Base-by-base conservation (phyloP, 2,329 filamentous ascomycete species). In the Rhytidhysteron rufulum region DNA sequence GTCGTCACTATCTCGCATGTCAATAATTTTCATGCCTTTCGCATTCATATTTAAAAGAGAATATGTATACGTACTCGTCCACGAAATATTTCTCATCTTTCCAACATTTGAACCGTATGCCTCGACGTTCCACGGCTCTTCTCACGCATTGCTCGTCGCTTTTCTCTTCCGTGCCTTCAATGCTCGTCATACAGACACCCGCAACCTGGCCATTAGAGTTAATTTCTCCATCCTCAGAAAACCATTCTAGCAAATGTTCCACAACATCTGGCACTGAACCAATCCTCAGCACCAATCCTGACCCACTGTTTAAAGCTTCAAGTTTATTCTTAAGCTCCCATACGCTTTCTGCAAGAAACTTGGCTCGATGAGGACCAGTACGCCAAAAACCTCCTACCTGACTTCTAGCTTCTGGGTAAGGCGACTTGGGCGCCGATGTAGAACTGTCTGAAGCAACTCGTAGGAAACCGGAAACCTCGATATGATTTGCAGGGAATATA, bases 391-490 rank as follows among this genome's bases (percentile, higher is more conserved):
- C 69, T 10, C 75, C 83, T 3, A 85, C 66, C n/a, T 71, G 60
- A 51, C 83, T 86, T 42, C 77, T 73, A 3, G 86, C 84, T 53
- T 82, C 78, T 0, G 81, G 81, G 47, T 85, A 89, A 0, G 86
- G 86, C 5, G 75, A 85, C 35, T 69, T 65, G 20, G 38, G 19
- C 22, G 18, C 9, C 17, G n/a, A 19, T 25, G 34, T 15, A 31
- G 48, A 51, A 27, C 47, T 52, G 9, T 71, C 67, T 33, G 74
- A 59, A 33, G 54, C 11, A 67, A 64, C 49, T 1, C 50, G 41
- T n/a, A 90, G 65, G 53, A 91, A 86, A 2, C 87, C 87, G 0
- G 83, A 85, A 1, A 86, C 71, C 57, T 91, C 86, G 17, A 90
- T 68, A 51, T 91, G 85, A 37, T 85, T 73, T 3, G 84, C 77